Base-by-base conservation (phyloP, 1,139 yeast genomes). In the Entelexis paramagnoliae region DNA sequence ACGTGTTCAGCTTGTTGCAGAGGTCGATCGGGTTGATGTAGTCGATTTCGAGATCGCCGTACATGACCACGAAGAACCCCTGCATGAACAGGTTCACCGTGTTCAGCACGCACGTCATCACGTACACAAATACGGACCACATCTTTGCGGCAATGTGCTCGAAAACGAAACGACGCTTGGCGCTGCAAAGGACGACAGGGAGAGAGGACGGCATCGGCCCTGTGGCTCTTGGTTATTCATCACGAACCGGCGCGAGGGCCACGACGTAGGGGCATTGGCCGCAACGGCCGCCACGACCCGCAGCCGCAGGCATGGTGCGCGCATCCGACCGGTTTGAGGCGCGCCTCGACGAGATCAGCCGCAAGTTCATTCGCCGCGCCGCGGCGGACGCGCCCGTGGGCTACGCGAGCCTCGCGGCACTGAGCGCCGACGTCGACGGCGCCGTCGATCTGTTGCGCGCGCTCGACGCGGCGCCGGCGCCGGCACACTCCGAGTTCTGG, bases 41-140 rank as follows among this genome's bases (percentile, higher is more conserved):
- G 91, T 52, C 55, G 45, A 46, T 48, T 33, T 49, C 96, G 66
- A 88, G 78, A 68, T 88, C 96, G 58, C 89, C 82, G 71, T 81
- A 86, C 80, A 85, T 79, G 65, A 86, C 86, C 42, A 94, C 83
- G 73, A 86, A 85, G 69, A 81, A 87, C 50, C 87, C 95, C 70
- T 86, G 95, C 33, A 83, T 74, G 64, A 88, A 87, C 69, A 87
- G 75, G 75, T 83, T 85, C 60, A 82, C 77, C 57, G 93, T 89
- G 70, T 88, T 86, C 58, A 81, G 75, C 55, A 86, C 66, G 49
- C 49, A 40, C 29, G 46, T 40, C 16, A 48, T 9, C 11, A 26
- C 16, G 35, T 46, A 53, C 32, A 49, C 51, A 32, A 48, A 41
- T 6, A 38, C 29, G 13, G 49, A 44, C 55, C 55, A 53, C 55